Evolutionary conservation across 2,329 filamentous ascomycete genomes (phyloP).

Genomic region (Scleromitrula shiraiana): DNA sequence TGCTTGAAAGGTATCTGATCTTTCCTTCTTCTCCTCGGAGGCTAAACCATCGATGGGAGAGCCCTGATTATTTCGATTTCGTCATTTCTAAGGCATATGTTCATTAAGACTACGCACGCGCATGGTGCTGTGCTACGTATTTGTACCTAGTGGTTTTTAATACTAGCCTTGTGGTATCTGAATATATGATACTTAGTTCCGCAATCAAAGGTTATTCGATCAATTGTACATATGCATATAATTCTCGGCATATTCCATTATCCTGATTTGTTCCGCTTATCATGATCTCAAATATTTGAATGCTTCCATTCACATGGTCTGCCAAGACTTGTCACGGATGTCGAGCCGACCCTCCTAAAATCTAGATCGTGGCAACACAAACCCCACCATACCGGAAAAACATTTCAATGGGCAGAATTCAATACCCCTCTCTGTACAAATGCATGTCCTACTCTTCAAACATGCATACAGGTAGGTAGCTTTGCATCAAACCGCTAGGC

Average conservation of each 20-base stretch:
- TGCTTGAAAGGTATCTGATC: not conserved
- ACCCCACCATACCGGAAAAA: not conserved
- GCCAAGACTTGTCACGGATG: not conserved
- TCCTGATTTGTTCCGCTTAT: not conserved
- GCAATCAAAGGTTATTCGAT: no score
- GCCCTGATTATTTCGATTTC: no score
- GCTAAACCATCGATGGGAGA: no score
- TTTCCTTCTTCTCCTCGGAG: no score
- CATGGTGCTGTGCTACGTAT: no score
- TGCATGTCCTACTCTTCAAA: not conserved
- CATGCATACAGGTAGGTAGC: not conserved
- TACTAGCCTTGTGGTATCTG: no score
- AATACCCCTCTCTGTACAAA: conserved; percentile 1
- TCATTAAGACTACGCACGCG: no score
- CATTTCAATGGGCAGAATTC: not conserved
- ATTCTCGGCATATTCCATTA: no score
- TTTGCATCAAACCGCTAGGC: not conserved
- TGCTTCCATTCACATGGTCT: not conserved
- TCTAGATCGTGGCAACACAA: not conserved
- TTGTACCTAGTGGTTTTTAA: no score
- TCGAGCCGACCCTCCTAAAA: not conserved
- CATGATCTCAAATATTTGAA: not conserved
- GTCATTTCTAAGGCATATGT: no score
- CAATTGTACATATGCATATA: no score
- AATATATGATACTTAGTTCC: no score